Base-by-base conservation (phyloP, 1,139 yeast species). In the Eremothecium cymbalariae region DNA sequence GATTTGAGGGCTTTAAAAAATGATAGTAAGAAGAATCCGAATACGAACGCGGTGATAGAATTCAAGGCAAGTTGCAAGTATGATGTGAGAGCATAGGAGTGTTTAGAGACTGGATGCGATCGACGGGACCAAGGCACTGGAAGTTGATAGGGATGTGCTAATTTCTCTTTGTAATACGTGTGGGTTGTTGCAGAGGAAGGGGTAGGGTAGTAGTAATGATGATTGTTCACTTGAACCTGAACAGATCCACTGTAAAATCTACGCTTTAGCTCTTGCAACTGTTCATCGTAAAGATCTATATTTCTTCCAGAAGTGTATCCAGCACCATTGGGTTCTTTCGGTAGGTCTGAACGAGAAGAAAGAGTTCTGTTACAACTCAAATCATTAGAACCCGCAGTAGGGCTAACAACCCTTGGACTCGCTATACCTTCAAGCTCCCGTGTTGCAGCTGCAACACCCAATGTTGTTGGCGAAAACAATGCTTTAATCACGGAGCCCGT, bases 51-150 rank as follows among this genome's bases (percentile, higher is more conserved):
- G 25, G 88, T 65, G 4, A 75, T 50, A 1, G 76, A 55, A 51
- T 88, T 86, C 51, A 83, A 67, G 1, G 72, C 37, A 5, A 85
- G 65, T 55, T 86, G 96, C 22, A 84, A 60, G 44, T 85, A 79
- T 23, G 85, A 60, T 18, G 86, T 74, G 8, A 84, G 55, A 16
- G 81, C 70, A 46, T 75, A 77, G 0, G 94, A 90, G 2, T 72
- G 59, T 33, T 67, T 81, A 69, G 33, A 65, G 38, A 35, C 57
- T 29, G 46, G 64, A 29, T 35, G 39, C 27, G 49, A 58, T n/a
- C 34, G 33, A 6, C 47, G 15, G 3, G 60, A 55, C 60, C 59
- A 56, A 3, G 61, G 60, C 6, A 37, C 39, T 3, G 59, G 61
- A 26, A 56, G 39, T 9, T 33, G 29, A 23, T 35, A 39, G 26